These are phyloP conservation scores for Leishmania turanica DNA, from an alignment of 208 protist genomes.

Conservation along the genomic window DNA sequence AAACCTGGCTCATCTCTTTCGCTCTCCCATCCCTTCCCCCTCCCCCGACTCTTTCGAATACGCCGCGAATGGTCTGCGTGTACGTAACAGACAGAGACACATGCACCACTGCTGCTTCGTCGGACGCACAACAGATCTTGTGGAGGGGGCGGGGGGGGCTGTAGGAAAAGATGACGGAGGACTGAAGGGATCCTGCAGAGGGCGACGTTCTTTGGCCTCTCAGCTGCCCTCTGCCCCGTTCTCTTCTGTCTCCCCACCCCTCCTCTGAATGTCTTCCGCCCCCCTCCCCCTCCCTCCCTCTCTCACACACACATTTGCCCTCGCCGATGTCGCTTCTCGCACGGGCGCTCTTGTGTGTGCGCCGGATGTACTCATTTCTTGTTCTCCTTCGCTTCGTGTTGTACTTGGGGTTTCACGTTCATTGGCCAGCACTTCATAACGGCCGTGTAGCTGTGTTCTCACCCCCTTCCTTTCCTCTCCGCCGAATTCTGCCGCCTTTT, in stretches of 20 bases:
- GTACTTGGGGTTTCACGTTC: not conserved
- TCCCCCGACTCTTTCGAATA: not conserved
- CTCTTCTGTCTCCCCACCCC: not conserved
- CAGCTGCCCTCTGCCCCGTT: not conserved
- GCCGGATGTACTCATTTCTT: not conserved
- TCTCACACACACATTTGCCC: not conserved
- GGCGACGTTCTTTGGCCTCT: not conserved
- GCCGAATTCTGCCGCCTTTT: not conserved
- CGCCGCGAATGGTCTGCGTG: slow-evolving; percentile 1
- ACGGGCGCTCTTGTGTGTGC: not conserved
- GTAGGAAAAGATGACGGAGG: not conserved
- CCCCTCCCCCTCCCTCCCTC: not conserved
- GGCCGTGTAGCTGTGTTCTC: not conserved
- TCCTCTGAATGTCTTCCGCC: not conserved
- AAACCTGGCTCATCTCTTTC: not conserved
- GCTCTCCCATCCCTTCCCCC: not conserved
- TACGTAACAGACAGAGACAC: not conserved
- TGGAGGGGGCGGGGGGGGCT: not conserved
- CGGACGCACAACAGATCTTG: not conserved
- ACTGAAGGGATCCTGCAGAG: not conserved
- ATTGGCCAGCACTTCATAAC: not conserved
- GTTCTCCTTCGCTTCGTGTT: no score
- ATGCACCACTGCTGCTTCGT: not conserved
- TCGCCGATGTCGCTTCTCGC: not conserved
- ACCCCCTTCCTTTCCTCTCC: not conserved